Conservation (phyloP, 2,329 filamentous ascomycete genomes). For the Chrysoporthe deuterocubensis region DNA sequence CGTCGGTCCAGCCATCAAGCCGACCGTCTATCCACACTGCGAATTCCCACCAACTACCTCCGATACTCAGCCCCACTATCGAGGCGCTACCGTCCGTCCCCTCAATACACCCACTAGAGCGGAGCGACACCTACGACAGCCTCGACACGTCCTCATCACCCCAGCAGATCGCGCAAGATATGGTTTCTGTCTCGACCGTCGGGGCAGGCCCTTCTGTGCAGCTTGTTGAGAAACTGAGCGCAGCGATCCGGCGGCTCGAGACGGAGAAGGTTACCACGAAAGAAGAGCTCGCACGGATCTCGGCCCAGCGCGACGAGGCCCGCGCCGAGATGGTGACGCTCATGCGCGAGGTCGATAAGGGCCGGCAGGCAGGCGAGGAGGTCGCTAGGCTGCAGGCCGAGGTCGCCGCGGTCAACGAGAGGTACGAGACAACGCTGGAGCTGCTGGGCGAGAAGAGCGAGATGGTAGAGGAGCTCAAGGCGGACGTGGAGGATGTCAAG, state of each 20-base stretch:
- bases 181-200: conserved; percentile 86
- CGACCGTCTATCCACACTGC: conserved; percentile 47
- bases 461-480: conserved; percentile 84
- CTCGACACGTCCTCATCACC: conserved; percentile 63
- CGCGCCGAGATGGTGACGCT: conserved; percentile 87
- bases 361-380: conserved; percentile 61
- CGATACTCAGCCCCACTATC: conserved; percentile 53
- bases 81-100: conserved; percentile 48
- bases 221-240: conserved; percentile 94
- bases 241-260: conserved; percentile 87
- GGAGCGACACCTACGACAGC: conserved; percentile 55
- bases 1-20: conserved; percentile 52
- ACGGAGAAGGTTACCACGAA: conserved; percentile 87
- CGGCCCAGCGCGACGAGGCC: conserved; percentile 87
- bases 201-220: conserved; percentile 92
- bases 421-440: conserved; percentile 91
- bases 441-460: conserved; percentile 98
- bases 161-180: conserved; percentile 76
- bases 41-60: conserved; percentile 41
- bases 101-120: conserved; percentile 49
- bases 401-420: conserved; percentile 68
- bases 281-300: conserved; percentile 82
- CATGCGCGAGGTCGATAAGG: conserved; percentile 83
- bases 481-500: conserved; percentile 92
- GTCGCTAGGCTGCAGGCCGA: conserved; percentile 70